Evolutionary conservation across 1,139 yeast genomes (phyloP).

Genomic region (Yamadazyma spencermartinsiae): DNA sequence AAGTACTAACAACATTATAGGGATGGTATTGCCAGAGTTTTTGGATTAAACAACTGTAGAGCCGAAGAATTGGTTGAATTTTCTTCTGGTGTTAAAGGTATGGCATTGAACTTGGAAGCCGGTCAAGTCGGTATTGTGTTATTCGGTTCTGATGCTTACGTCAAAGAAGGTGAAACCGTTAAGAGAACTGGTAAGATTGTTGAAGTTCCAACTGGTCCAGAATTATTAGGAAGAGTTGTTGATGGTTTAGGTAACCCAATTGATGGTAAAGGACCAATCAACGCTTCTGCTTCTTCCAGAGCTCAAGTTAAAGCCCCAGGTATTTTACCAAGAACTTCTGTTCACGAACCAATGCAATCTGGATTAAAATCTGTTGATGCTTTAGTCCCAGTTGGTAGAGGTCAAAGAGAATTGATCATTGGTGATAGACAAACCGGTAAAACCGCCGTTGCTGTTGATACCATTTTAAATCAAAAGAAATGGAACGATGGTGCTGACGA

Average conservation of each 20-base stretch:
- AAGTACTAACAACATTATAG: constrained; percentile 35
- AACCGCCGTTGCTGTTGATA: constrained; percentile 98
- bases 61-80: constrained; percentile 99
- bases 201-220: constrained; percentile 99
- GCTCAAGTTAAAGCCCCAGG: constrained; percentile 99
- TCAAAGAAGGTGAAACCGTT: constrained; percentile 99
- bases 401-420: constrained; percentile 99
- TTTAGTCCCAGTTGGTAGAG: constrained; percentile 99
- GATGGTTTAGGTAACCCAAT: constrained; percentile 99
- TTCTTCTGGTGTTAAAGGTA: constrained; percentile 99
- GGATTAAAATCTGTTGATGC: constrained; percentile 99
- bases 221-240: constrained; percentile 97
- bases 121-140: constrained; percentile 99
- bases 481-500: constrained; percentile 96
- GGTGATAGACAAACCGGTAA: constrained; percentile 99
- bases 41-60: constrained; percentile 99
- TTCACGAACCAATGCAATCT: constrained; percentile 99
- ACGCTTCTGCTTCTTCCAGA: constrained; percentile 81
- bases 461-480: constrained; percentile 98
- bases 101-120: constrained; percentile 99
- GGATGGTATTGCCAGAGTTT: constrained; percentile 99
- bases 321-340: constrained; percentile 98
- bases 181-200: constrained; percentile 99
- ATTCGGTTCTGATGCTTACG: constrained; percentile 98
- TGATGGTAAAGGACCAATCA: constrained; percentile 99